phyloP scores from a whole-genome alignment of 2,329 filamentous ascomycete genomes.

The Ascosphaera aggregata region DNA sequence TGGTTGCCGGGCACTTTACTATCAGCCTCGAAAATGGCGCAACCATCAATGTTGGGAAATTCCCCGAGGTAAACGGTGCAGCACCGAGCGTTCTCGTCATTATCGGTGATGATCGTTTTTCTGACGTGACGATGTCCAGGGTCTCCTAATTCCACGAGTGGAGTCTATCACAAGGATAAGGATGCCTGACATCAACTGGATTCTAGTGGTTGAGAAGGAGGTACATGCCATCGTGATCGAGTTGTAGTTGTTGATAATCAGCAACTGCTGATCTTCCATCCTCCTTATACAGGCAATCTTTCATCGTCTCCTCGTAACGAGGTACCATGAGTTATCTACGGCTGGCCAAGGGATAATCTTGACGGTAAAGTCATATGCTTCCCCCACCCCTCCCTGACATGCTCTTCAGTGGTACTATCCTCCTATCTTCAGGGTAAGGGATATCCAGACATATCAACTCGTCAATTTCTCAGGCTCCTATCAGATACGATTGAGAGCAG shows the following conservation, averaged over 20 bases:
- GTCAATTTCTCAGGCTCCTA: constrained; percentile 27
- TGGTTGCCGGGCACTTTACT: constrained; percentile 15
- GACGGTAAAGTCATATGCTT: constrained; percentile 21
- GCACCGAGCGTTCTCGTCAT: not conserved
- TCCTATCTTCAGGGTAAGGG: constrained; percentile 30
- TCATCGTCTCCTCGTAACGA: constrained; percentile 27
- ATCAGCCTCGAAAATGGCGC: constrained; percentile 8
- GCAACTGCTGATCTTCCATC: not conserved
- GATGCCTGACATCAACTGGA: constrained; percentile 27
- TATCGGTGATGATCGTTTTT: not conserved
- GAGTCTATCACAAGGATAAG: constrained; percentile 23
- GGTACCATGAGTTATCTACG: constrained; percentile 20
- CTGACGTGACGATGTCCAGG: no score
- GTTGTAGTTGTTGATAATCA: not conserved
- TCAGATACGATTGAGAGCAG: constrained; percentile 10
- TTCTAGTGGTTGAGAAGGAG: constrained; percentile 42
- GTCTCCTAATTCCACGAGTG: constrained; percentile 28
- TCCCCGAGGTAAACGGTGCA: constrained; percentile 11
- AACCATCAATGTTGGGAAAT: constrained; percentile 17
- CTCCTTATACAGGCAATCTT: constrained; percentile 30
- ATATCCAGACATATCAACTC: constrained; percentile 36
- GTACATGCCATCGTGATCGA: constrained; percentile 12
- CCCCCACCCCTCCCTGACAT: not conserved
- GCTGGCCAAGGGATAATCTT: constrained; percentile 28
- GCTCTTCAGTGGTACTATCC: not conserved